Base-by-base conservation (phyloP, 2,329 filamentous ascomycete genomes). In the Aspergillus fructus region DNA sequence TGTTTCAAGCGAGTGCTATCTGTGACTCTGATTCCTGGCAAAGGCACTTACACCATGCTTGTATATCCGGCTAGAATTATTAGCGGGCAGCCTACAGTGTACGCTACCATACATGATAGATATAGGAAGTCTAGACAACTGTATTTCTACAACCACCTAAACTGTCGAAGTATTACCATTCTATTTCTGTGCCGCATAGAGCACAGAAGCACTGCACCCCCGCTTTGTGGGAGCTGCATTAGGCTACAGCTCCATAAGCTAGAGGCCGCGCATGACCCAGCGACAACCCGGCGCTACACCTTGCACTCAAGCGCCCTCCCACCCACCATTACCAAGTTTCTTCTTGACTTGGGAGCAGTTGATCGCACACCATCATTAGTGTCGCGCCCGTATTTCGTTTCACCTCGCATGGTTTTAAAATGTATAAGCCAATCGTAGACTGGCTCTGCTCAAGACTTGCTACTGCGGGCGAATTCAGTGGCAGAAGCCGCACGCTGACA, bases 51-150 rank as follows among this genome's bases (percentile, higher is more conserved):
- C 15, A 30, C 37, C 17, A 42, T n/a, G n/a, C 12, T 33, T 49
- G 53, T 37, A 45, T 30, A 43, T 41, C 34, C 45, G 24, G 21
- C 34, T 34, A 37, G 30, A 53, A 19, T 21, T 23, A 15, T 37
- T 47, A 19, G 40, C 12, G 49, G 24, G 5, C 33, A 5, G 12
- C 15, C n/a, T 39, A 23, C 41, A 33, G 33, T 12, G 12, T 30
- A 13, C 23, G 33, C 43, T 54, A 15, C n/a, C n/a, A 30, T 41
- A 21, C 3, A 49, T 37, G 34, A 54, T 54, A 54, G 51, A 54
- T 40, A 54, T 40, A 24, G 34, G 45, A 40, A 54, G 21, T 21
- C 21, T 21, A 21, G 33, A 56, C 41, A 30, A 21, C 47, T 43
- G 21, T 53, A 51, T 59, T 54, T 41, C 21, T 47, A 47, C 42